Evolutionary conservation across 2,329 filamentous ascomycete genomes (phyloP).

Genomic region (Xylariaceae sp.): DNA sequence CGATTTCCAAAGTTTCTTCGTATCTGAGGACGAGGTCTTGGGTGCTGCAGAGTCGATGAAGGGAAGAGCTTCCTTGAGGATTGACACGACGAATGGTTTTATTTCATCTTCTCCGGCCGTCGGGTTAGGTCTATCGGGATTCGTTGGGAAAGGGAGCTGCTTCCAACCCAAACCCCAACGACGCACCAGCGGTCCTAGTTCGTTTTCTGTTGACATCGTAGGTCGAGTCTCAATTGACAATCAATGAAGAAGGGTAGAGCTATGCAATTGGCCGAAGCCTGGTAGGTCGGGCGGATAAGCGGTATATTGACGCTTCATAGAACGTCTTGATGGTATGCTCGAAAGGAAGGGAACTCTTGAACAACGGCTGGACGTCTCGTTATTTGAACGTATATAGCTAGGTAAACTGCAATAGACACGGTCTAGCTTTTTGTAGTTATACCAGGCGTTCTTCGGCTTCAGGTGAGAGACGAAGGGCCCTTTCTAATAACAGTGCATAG

Average conservation of each 20-base stretch:
- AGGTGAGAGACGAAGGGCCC: background rate
- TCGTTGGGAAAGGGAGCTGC: too few species aligned
- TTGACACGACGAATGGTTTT: conserved; percentile 55
- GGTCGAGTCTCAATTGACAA: background rate
- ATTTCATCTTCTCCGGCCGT: conserved; percentile 52
- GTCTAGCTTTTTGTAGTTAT: background rate
- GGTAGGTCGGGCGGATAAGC: background rate
- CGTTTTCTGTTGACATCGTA: conserved; percentile 34
- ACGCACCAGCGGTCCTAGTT: conserved; percentile 57
- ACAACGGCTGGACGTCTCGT: background rate
- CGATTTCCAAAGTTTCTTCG: conserved; percentile 57
- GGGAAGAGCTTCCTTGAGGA: conserved; percentile 64
- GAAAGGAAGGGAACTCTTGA: background rate
- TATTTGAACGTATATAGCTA: background rate
- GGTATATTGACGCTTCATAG: background rate
- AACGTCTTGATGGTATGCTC: background rate
- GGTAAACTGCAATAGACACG: too few species aligned
- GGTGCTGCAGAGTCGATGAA: conserved; percentile 65
- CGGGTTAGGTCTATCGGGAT: conserved; percentile 50
- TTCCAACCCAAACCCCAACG: conserved; percentile 63
- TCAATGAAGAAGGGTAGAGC: background rate
- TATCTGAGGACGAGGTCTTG: conserved; percentile 39
- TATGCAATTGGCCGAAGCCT: background rate
- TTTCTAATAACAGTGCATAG: background rate
- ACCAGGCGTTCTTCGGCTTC: background rate